Evolutionary conservation across 331 rosid genomes (phyloP).

Genomic region (Malus hybrid): DNA sequence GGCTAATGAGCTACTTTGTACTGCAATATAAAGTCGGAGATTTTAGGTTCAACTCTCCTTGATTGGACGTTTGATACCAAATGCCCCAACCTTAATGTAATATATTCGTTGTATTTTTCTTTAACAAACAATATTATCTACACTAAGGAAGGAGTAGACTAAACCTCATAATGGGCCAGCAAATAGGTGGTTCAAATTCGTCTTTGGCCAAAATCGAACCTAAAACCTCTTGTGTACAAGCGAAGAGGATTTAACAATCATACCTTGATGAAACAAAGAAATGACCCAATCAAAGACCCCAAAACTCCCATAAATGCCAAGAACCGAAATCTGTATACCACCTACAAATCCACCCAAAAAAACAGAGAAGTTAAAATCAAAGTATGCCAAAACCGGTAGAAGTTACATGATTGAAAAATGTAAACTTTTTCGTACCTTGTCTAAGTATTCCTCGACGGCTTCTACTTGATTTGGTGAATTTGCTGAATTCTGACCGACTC

Average conservation of each 20-base stretch:
- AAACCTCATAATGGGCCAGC: too few species aligned
- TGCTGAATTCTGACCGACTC: not conserved
- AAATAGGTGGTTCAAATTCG: too few species aligned
- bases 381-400: not conserved
- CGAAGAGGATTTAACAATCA: not conserved
- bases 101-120: too few species aligned
- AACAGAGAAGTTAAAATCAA: not conserved
- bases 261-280: constrained; percentile 84
- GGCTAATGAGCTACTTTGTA: not conserved
- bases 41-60: too few species aligned
- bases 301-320: constrained; percentile 68
- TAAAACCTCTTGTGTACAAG: too few species aligned
- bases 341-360: constrained; percentile 27
- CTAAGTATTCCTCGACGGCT: constrained; percentile 46
- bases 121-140: too few species aligned
- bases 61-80: too few species aligned
- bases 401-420: not conserved
- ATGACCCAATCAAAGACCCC: constrained; percentile 74
- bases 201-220: too few species aligned
- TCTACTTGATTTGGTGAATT: constrained; percentile 4
- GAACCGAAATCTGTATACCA: constrained; percentile 64
- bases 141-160: too few species aligned
- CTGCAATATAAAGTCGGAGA: too few species aligned
- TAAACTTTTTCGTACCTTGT: constrained; percentile 32
- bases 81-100: too few species aligned